Evolutionary conservation across 2,329 filamentous ascomycete species (phyloP).

Genomic region (Fusarium oxysporum): DNA sequence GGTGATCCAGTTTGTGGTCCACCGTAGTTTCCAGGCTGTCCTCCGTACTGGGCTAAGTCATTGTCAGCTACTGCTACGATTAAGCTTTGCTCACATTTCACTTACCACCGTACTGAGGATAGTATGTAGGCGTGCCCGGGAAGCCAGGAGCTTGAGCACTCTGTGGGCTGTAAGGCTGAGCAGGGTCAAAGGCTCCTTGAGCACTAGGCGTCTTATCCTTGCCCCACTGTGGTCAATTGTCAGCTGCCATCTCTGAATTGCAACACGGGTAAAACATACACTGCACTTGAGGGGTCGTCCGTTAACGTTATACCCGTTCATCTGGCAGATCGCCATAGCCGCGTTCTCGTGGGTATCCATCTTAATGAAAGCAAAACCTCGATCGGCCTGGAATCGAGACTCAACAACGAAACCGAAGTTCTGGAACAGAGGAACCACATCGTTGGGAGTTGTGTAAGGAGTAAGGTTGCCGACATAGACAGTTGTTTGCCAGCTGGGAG

Average conservation of each 20-base stretch:
- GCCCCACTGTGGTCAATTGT: constrained; percentile 78
- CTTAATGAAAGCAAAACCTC: constrained; percentile 98
- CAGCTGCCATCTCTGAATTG: constrained; percentile 14
- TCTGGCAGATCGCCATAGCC: constrained; percentile 96
- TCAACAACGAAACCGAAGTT: constrained; percentile 99
- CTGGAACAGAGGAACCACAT: constrained; percentile 97
- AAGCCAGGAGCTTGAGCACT: constrained; percentile 78
- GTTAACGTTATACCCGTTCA: constrained; percentile 98
- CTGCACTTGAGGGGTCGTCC: constrained; percentile 98
- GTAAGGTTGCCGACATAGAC: constrained; percentile 98
- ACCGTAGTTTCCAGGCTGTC: constrained; percentile 75
- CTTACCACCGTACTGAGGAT: constrained; percentile 91
- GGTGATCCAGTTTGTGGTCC: constrained; percentile 71
- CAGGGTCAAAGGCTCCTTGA: constrained; percentile 78
- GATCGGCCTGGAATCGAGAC: constrained; percentile 96
- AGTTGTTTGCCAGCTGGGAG: constrained; percentile 97
- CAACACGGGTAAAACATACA: constrained; percentile 70
- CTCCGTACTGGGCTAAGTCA: constrained; percentile 65
- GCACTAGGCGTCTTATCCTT: constrained; percentile 94
- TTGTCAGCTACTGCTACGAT: constrained; percentile 43
- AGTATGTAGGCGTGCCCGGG: constrained; percentile 85
- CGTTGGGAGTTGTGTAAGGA: constrained; percentile 95
- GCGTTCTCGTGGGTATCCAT: constrained; percentile 99
- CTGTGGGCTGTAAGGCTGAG: constrained; percentile 77
- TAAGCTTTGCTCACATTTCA: constrained; percentile 34